phyloP scores from a whole-genome alignment of 2,329 filamentous ascomycete species.

The Exophiala xenobiotica region DNA sequence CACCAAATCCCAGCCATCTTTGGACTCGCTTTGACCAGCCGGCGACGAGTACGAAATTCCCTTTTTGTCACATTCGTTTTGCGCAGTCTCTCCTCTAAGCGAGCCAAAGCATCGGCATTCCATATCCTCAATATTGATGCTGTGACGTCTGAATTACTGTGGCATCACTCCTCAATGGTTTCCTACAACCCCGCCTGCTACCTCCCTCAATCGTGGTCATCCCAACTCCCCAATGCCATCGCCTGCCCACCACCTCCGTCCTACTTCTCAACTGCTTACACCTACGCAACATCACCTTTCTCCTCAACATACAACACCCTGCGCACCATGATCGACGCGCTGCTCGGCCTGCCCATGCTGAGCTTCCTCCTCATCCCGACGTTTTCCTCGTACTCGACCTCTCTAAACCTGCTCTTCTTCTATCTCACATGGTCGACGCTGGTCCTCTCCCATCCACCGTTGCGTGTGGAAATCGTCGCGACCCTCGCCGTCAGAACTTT shows the following conservation, averaged over 20 bases:
- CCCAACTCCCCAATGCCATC: slow-evolving; percentile 26
- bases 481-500: slow-evolving; percentile 65
- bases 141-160: background rate
- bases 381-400: slow-evolving; percentile 70
- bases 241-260: slow-evolving; percentile 31
- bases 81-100: background rate
- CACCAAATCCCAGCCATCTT: background rate
- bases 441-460: slow-evolving; percentile 70
- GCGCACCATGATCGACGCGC: slow-evolving; percentile 54
- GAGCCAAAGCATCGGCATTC: background rate
- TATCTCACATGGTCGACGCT: slow-evolving; percentile 87
- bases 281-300: slow-evolving; percentile 28
- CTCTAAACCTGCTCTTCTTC: slow-evolving; percentile 82
- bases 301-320: slow-evolving; percentile 27
- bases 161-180: slow-evolving; percentile 10
- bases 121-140: background rate
- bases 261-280: slow-evolving; percentile 22
- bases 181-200: slow-evolving; percentile 30
- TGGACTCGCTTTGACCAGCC: background rate
- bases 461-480: slow-evolving; percentile 73
- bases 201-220: slow-evolving; percentile 26
- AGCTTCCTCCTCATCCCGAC: slow-evolving; percentile 65
- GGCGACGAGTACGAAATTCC: no score
- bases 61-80: background rate
- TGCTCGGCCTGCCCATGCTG: slow-evolving; percentile 70